Percentiles rank a stretch among this genome's conserved stretches.
phyloP scores from a whole-genome alignment of 2,329 filamentous ascomycete species.

The Shiraia sp. region DNA sequence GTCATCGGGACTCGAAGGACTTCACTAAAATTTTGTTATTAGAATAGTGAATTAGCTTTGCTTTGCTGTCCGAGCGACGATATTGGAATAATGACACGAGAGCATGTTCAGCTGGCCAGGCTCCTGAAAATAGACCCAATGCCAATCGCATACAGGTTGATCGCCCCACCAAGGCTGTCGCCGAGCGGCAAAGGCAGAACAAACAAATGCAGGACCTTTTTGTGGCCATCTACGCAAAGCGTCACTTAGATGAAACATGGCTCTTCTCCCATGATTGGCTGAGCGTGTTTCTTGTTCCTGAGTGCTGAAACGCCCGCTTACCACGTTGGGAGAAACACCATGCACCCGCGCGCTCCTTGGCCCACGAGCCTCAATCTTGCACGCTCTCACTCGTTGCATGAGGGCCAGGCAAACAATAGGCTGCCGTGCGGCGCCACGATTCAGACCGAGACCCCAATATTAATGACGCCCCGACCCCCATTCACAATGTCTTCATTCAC shows the following conservation, averaged over 20 bases:
- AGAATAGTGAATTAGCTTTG: too few species aligned
- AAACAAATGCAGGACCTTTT: too few species aligned
- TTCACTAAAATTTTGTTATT: too few species aligned
- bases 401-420: not conserved
- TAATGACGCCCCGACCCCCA: slow-evolving; percentile 9
- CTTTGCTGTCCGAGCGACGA: too few species aligned
- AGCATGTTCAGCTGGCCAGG: too few species aligned
- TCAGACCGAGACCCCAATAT: not conserved
- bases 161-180: too few species aligned
- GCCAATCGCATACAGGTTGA: too few species aligned
- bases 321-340: slow-evolving; percentile 4
- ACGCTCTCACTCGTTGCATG: not conserved
- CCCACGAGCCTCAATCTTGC: slow-evolving; percentile 3
- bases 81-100: too few species aligned
- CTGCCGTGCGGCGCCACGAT: not conserved
- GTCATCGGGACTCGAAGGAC: too few species aligned
- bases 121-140: too few species aligned
- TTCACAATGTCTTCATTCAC: slow-evolving; percentile 18
- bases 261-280: slow-evolving; percentile 19
- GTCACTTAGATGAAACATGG: slow-evolving; percentile 19
- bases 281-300: slow-evolving; percentile 11
- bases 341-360: slow-evolving; percentile 19
- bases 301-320: slow-evolving; percentile 29
- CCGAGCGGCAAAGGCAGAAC: too few species aligned
- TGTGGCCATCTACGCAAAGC: too few species aligned